These are phyloP conservation scores for Cladosporium sphaerospermum DNA, from an alignment of 2,329 filamentous ascomycete species.

Conservation along the genomic window DNA sequence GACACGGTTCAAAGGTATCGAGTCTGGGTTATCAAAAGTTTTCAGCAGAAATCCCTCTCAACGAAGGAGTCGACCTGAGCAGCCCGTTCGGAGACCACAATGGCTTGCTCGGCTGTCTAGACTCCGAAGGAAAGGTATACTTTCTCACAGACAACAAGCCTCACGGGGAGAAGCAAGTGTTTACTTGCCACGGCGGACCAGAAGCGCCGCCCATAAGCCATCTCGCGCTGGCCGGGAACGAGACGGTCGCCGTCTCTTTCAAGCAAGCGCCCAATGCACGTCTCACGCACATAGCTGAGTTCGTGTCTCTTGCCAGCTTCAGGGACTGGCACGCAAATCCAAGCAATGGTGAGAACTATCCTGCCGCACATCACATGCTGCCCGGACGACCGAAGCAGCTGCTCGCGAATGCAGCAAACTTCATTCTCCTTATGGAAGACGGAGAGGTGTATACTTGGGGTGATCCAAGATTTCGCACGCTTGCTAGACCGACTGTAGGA, in stretches of 20 bases:
- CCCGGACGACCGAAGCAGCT: conserved; percentile 26
- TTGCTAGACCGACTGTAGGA: conserved; percentile 46
- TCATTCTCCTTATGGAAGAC: conserved; percentile 32
- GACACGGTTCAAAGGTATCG: conserved; percentile 6
- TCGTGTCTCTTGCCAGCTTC: conserved; percentile 22
- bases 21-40: conserved; percentile 16
- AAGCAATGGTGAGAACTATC: conserved; percentile 18
- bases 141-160: conserved; percentile 10
- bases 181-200: background rate
- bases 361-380: conserved; percentile 22
- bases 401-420: conserved; percentile 33
- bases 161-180: background rate
- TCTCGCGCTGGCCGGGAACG: conserved; percentile 26
- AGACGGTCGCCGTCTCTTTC: conserved; percentile 24
- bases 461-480: conserved; percentile 53
- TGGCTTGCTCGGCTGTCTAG: conserved; percentile 25
- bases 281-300: conserved; percentile 25
- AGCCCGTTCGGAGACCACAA: conserved; percentile 27
- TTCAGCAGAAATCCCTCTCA: conserved; percentile 3
- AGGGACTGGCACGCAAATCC: conserved; percentile 24
- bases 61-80: conserved; percentile 2
- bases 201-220: conserved; percentile 17
- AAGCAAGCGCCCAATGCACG: conserved; percentile 22
- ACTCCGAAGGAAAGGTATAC: conserved; percentile 21
- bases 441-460: conserved; percentile 44